Evolutionary conservation across 305 asterid genomes (phyloP), one percentile per base, ranked within the genome.

Genomic region (Euphrasia arctica): DNA sequence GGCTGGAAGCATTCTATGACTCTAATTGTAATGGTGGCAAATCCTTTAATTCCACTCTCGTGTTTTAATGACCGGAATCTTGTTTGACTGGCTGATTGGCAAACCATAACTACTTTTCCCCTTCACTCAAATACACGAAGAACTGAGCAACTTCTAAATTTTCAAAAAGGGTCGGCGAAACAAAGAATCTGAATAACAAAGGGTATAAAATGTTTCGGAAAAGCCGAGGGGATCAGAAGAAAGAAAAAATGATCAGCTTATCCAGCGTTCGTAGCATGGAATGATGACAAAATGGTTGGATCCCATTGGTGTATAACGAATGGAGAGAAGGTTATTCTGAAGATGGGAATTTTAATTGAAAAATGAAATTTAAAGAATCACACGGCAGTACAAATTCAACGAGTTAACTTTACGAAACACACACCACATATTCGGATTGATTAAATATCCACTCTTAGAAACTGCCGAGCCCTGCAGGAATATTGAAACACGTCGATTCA

Each of bases 61-160:
- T 90, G 95, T 83, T 90, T 92, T 85, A 80, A 80, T 68, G 86
- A 93, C 74, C 97, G 91, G 79, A 92, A 92, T 92, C 82, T 84
- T 80, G 98, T 92, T 79, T 92, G 93, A 60, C 95, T 67, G 66
- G 98, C 97, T 80, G 96, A 96, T 85, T 90, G 97, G 88, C 96
- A 63, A 71, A 92, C 98, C 98, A 92, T 92, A 87, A 92, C 98
- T 92, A 87, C 96, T 80, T 71, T 29, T 69, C 69, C 72, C 87
- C 81, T 39, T 39, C 45, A 39, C 45, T 39, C 45, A 39, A 39
- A 39, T 39, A 39, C 45, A 39, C 3, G 11, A 8, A 2, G 45
- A 39, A 39, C 45, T 39, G 45, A 39, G 45, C 11, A 39, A 39
- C 45, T 39, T 39, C 45, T 39, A 7, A 39, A 39, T 9, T 8